These are phyloP conservation scores for Ailanthus altissimus DNA, from an alignment of 345 rosid species.

Conservation along the genomic window DNA sequence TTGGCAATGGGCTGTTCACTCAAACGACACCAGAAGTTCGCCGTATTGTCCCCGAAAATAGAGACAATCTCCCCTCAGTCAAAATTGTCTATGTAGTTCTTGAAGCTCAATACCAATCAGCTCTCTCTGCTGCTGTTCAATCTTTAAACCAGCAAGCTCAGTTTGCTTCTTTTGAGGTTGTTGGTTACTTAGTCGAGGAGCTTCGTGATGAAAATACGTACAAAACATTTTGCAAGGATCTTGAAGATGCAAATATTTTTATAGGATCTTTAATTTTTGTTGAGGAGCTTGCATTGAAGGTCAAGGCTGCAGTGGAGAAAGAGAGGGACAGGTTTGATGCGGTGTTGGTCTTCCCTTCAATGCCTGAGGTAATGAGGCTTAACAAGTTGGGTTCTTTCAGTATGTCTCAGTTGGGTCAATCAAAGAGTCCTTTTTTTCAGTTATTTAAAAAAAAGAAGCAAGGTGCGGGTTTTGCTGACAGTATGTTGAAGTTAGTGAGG, in stretches of 20 bases:
- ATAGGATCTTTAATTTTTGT: slow-evolving; percentile 94
- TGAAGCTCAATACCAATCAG: slow-evolving; percentile 97
- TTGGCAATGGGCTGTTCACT: slow-evolving; percentile 95
- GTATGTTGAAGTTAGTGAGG: slow-evolving; percentile 93
- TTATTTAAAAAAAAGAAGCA: slow-evolving; percentile 91
- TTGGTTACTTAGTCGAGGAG: slow-evolving; percentile 97
- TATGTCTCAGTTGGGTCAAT: slow-evolving; percentile 97
- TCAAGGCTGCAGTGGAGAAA: slow-evolving; percentile 89
- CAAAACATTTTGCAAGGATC: slow-evolving; percentile 76
- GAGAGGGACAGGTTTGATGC: slow-evolving; percentile 94
- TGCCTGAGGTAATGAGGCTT: slow-evolving; percentile 99
- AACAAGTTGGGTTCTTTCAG: slow-evolving; percentile 96
- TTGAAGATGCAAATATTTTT: slow-evolving; percentile 88
- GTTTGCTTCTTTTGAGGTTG: slow-evolving; percentile 74
- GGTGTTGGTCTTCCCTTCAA: slow-evolving; percentile 96
- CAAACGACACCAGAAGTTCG: slow-evolving; percentile 93
- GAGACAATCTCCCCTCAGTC: slow-evolving; percentile 69
- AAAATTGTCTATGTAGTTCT: slow-evolving; percentile 91
- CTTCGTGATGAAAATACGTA: slow-evolving; percentile 74
- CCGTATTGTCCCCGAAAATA: slow-evolving; percentile 72
- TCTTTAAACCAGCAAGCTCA: slow-evolving; percentile 61
- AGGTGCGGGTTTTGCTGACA: slow-evolving; percentile 93
- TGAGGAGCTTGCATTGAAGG: slow-evolving; percentile 91
- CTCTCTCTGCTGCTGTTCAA: slow-evolving; percentile 78
- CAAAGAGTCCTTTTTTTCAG: slow-evolving; percentile 91